Evolutionary conservation across 108 stramenopile species (phyloP).

Genomic region (Nitzschia putrida): DNA sequence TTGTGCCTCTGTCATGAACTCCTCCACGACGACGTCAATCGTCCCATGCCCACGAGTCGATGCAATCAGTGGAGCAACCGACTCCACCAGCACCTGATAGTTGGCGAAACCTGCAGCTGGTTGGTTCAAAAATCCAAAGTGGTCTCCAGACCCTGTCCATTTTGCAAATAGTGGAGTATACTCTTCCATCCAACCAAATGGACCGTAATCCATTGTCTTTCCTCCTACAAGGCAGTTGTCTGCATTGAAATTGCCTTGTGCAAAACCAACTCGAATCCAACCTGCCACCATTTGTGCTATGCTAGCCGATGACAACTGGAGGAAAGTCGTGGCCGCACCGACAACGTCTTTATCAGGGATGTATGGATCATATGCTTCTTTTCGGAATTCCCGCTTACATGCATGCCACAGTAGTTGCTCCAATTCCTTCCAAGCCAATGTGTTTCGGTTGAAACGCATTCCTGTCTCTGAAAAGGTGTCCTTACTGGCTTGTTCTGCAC

Average conservation of each 20-base stretch:
- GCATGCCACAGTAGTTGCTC: constrained; percentile 83
- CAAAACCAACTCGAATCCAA: constrained; percentile 93
- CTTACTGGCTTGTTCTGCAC: constrained; percentile 38
- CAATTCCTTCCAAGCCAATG: constrained; percentile 66
- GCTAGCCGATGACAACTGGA: constrained; percentile 50
- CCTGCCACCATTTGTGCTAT: constrained; percentile 76
- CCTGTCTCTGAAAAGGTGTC: constrained; percentile 4
- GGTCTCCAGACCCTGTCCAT: constrained; percentile 77
- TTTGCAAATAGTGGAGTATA: constrained; percentile 85
- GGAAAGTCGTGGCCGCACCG: constrained; percentile 53
- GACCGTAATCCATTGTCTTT: constrained; percentile 94
- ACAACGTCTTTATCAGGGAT: constrained; percentile 49
- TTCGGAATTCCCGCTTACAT: constrained; percentile 69
- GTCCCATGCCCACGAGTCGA: constrained; percentile 46
- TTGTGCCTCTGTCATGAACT: constrained; percentile 55
- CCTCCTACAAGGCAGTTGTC: constrained; percentile 89
- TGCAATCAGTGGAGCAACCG: constrained; percentile 73
- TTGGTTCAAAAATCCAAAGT: constrained; percentile 92
- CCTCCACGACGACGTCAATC: constrained; percentile 30
- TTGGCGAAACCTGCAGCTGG: constrained; percentile 83
- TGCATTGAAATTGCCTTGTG: constrained; percentile 95
- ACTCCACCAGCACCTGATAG: constrained; percentile 72
- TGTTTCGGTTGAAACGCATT: constrained; percentile 33
- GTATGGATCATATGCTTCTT: constrained; percentile 64
- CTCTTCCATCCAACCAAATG: constrained; percentile 92